Base-by-base conservation (phyloP, 805 yeast species). In the Myxozyma udenii region DNA sequence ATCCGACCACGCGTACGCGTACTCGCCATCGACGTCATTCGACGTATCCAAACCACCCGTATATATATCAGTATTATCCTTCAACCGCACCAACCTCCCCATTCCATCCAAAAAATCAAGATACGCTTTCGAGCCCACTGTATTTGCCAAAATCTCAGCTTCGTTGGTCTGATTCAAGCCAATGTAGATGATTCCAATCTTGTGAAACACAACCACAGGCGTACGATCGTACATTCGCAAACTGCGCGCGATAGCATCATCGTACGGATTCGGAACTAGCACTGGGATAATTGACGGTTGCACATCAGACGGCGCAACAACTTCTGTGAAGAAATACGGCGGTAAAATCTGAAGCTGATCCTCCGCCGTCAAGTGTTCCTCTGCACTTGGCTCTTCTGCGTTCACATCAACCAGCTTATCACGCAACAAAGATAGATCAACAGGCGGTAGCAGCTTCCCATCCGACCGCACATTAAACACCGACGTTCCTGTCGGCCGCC, bases 41-140 rank as follows among this genome's bases (percentile, higher is more conserved):
- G 76, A 83, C 0, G 81, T 80, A 61, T 87, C 95, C 26, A 88
- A 72, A 0, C 96, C 96, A 9, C 95, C 96, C 18, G 81, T 80
- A 50, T 80, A 78, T n/a, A 75, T 71, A 36, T 75, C 72, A 30
- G 72, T 71, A 61, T 81, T 78, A 4, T 74, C 77, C 53, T 77
- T 77, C 45, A 88, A 71, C 47, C 74, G 67, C n/a, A 85, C 76
- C 50, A 84, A 66, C 5, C 68, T 63, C 0, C 96, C 96, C 53
- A 88, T 66, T 1, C 73, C 69, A 3, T 72, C 67, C 36, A 87
- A 62, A 57, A 88, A 86, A 25, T 69, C 64, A 26, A 83, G 79
- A 64, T 85, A 88, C 7, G 74, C 75, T 4, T 63, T 57, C 0
- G 95, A 85, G 0, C 95, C 95, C 3, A 62, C 62, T 36, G 72